Evolutionary conservation across 805 yeast genomes (phyloP).

Genomic region (Candida suzukii): DNA sequence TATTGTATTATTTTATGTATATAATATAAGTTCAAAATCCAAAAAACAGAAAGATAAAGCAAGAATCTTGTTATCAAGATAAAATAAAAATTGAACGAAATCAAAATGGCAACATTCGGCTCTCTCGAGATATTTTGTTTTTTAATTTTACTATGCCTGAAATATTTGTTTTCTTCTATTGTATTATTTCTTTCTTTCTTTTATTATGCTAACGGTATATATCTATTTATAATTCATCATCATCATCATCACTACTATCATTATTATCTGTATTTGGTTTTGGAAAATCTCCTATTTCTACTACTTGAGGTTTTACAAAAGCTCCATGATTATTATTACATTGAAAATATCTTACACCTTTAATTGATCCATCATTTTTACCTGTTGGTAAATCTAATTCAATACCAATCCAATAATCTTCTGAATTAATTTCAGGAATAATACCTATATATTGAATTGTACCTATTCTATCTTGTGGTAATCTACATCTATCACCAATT

Average conservation of each 20-base stretch:
- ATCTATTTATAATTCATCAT: neutral
- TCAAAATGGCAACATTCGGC: too few species aligned
- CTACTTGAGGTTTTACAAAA: conserved; percentile 62
- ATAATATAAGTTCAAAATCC: too few species aligned
- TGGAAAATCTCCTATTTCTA: conserved; percentile 66
- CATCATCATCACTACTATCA: conserved; percentile 40
- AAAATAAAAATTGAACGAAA: too few species aligned
- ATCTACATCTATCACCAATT: conserved; percentile 49
- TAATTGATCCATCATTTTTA: conserved; percentile 72
- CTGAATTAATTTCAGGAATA: conserved; percentile 51
- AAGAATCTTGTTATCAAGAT: too few species aligned
- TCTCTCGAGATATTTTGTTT: too few species aligned
- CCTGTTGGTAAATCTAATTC: conserved; percentile 84
- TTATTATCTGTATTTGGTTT: conserved; percentile 37
- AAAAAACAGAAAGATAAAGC: too few species aligned
- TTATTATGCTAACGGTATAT: too few species aligned
- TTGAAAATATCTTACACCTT: conserved; percentile 52
- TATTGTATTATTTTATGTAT: too few species aligned
- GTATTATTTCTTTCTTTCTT: too few species aligned
- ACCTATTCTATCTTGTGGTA: conserved; percentile 54
- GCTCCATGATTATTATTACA: conserved; percentile 61
- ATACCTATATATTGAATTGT: conserved; percentile 63
- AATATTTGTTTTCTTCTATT: too few species aligned
- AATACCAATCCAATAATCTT: conserved; percentile 69
- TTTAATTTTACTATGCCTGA: too few species aligned